Evolutionary conservation across 768 basidiomycete genomes (phyloP).

Genomic region (Pholiota conissans): DNA sequence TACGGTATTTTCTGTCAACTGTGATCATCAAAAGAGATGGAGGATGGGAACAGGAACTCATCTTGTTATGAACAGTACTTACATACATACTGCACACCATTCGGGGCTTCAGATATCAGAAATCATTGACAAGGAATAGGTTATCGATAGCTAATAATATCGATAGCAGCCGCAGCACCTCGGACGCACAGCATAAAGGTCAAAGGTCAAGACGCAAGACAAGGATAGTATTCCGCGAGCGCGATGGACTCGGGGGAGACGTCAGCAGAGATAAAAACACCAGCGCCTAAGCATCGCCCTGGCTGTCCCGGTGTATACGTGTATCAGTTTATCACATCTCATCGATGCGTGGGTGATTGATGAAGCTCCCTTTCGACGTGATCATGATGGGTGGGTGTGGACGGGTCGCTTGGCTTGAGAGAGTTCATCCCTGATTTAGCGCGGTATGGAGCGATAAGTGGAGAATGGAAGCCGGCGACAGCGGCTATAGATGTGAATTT

Average conservation of each 20-base stretch:
- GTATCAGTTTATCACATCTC: slow-evolving; percentile 9
- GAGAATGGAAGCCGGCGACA: slow-evolving; percentile 16
- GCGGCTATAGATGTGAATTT: slow-evolving; percentile 8
- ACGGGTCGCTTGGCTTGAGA: slow-evolving; percentile 13
- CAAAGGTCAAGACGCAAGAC: too few species aligned
- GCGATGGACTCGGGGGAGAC: background rate
- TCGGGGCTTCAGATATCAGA: too few species aligned
- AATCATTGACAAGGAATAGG: too few species aligned
- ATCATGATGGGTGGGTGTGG: too few species aligned
- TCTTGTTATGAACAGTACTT: too few species aligned
- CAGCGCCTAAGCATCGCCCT: slow-evolving; percentile 1
- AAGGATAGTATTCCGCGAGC: background rate
- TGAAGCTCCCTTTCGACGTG: slow-evolving; percentile 5
- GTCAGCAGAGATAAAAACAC: slow-evolving; percentile 3
- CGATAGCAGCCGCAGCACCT: background rate
- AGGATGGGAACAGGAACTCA: too few species aligned
- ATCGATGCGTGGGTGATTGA: slow-evolving; percentile 11
- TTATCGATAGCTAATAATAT: too few species aligned
- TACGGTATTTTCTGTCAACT: too few species aligned
- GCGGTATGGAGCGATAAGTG: slow-evolving; percentile 6
- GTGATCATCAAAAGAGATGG: too few species aligned
- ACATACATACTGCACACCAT: too few species aligned
- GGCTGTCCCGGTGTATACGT: background rate
- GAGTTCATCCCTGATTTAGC: slow-evolving; percentile 12
- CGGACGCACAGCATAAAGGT: too few species aligned